A percentile compares a stretch with the other conserved stretches of the same genome.
phyloP scores from a whole-genome alignment of 345 rosid genomes.

The Odontarrhena argentea region DNA sequence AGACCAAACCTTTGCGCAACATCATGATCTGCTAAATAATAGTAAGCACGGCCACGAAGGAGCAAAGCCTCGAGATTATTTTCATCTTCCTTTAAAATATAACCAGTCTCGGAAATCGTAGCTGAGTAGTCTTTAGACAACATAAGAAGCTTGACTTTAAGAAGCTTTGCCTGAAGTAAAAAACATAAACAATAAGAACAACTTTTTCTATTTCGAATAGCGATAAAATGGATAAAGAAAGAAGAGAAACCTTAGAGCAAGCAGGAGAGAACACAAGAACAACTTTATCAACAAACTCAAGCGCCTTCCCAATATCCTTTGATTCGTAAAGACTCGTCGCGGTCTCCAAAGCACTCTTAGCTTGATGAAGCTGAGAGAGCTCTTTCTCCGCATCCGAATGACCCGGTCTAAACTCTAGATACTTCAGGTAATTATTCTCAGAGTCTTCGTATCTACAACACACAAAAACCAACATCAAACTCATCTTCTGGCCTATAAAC shows the following conservation, averaged over 20 bases:
- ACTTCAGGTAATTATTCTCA: slow-evolving; percentile 66
- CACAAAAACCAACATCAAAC: neutral
- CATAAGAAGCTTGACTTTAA: slow-evolving; percentile 71
- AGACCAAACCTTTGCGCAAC: slow-evolving; percentile 78
- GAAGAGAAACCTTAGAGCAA: slow-evolving; percentile 68
- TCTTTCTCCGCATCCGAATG: slow-evolving; percentile 78
- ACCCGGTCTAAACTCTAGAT: slow-evolving; percentile 72
- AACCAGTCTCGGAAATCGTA: slow-evolving; percentile 82
- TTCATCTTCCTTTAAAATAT: slow-evolving; percentile 87
- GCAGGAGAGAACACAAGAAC: slow-evolving; percentile 95
- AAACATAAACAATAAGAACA: neutral
- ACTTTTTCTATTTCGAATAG: too few species aligned
- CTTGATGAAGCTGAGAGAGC: slow-evolving; percentile 89
- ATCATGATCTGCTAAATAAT: slow-evolving; percentile 97
- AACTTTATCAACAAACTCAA: slow-evolving; percentile 84
- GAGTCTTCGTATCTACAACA: slow-evolving; percentile 85
- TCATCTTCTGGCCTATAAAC: neutral
- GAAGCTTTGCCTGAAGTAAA: slow-evolving; percentile 72
- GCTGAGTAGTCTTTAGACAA: slow-evolving; percentile 77
- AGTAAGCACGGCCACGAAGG: slow-evolving; percentile 97
- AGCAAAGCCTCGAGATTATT: slow-evolving; percentile 82
- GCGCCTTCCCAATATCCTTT: slow-evolving; percentile 66
- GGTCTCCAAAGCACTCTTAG: slow-evolving; percentile 76
- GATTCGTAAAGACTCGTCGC: slow-evolving; percentile 69
- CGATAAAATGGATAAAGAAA: neutral